Conservation (phyloP, 139 green algal species). For the Limnomonas spitsbergensis region DNA sequence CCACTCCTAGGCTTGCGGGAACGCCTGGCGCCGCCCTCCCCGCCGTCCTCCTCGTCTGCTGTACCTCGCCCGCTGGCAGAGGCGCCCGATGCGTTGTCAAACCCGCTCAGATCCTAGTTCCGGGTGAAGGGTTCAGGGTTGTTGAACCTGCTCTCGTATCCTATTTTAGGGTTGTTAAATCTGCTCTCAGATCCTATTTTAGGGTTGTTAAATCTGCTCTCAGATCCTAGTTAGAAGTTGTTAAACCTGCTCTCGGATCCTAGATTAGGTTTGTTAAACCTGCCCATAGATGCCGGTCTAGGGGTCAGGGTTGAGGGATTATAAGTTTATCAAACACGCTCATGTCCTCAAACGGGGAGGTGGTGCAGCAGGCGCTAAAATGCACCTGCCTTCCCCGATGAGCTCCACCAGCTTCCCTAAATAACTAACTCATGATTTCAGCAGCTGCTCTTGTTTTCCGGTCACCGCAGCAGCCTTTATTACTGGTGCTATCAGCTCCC, state of each 20-base stretch:
- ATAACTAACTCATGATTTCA: too few species aligned
- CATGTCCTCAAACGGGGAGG: too few species aligned
- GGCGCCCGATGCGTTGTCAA: not conserved
- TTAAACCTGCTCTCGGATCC: not conserved
- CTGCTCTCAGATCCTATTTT: not conserved
- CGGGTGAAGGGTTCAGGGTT: too few species aligned
- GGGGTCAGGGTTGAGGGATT: too few species aligned
- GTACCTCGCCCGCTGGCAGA: not conserved
- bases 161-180: not conserved
- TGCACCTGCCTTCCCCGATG: too few species aligned
- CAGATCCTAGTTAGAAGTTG: not conserved
- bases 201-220: not conserved
- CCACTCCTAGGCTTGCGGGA: not conserved
- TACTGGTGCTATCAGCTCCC: too few species aligned
- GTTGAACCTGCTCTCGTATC: not conserved
- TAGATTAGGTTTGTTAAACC: not conserved
- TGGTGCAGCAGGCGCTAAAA: too few species aligned
- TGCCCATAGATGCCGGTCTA: not conserved
- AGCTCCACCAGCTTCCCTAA: too few species aligned
- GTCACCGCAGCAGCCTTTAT: too few species aligned
- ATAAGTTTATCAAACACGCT: too few species aligned
- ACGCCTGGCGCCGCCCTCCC: not conserved
- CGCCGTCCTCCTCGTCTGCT: not conserved
- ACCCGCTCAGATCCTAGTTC: not conserved
- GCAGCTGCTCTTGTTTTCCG: too few species aligned